Conservation (phyloP, 2,329 filamentous ascomycete genomes). For the Fusarium falciforme region DNA sequence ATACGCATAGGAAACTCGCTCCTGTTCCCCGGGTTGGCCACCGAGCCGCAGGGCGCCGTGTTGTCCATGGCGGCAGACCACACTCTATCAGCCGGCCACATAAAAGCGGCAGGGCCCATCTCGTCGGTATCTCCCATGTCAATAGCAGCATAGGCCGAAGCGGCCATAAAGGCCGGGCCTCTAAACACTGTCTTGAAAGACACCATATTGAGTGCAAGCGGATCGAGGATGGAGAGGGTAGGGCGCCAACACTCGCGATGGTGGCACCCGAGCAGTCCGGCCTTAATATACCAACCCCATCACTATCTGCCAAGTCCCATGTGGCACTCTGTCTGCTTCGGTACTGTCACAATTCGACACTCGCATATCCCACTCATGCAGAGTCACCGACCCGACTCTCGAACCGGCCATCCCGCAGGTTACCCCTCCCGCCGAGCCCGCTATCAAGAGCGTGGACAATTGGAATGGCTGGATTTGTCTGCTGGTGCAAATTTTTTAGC, state of each 20-base stretch:
- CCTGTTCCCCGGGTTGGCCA: constrained; percentile 58
- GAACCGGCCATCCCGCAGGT: background rate
- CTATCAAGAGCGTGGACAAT: constrained; percentile 2
- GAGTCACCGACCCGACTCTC: background rate
- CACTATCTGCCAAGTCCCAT: background rate
- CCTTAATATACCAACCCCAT: constrained; percentile 26
- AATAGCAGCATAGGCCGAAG: constrained; percentile 11
- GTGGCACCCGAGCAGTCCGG: constrained; percentile 13
- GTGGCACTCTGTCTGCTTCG: background rate
- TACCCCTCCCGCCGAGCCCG: constrained; percentile 13
- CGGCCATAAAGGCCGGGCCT: constrained; percentile 26
- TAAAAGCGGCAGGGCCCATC: constrained; percentile 67
- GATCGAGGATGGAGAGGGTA: background rate
- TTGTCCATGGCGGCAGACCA: constrained; percentile 68
- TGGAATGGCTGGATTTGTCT: constrained; percentile 7
- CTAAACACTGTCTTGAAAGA: constrained; percentile 30
- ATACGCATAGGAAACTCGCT: constrained; percentile 67
- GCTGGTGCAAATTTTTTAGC: background rate
- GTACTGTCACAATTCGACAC: background rate
- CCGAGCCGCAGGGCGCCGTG: constrained; percentile 67
- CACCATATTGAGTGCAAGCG: constrained; percentile 22
- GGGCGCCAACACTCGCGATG: background rate
- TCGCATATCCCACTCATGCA: background rate
- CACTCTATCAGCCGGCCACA: constrained; percentile 69
- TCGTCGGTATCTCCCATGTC: constrained; percentile 32